Conservation (phyloP, 1,284 basidiomycete genomes). For the Erythrobasidium hasegawianum region DNA sequence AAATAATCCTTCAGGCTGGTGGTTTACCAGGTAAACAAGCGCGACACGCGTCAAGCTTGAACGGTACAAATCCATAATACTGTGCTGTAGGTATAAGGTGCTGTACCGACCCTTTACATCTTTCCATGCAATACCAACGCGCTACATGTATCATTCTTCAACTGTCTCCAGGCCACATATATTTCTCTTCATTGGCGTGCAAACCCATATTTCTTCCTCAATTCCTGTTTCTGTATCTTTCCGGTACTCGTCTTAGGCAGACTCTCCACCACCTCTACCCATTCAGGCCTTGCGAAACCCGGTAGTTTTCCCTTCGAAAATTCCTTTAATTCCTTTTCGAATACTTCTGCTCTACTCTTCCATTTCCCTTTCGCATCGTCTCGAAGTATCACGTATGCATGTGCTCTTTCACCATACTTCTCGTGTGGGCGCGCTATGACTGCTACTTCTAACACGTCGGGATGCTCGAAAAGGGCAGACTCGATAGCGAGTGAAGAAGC, state of each 20-base stretch:
- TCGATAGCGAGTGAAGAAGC: slow-evolving; percentile 60
- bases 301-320: slow-evolving; percentile 55
- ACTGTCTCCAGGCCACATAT: too few relatives aligned
- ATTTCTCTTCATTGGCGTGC: background rate
- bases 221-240: slow-evolving; percentile 72
- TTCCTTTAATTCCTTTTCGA: slow-evolving; percentile 61
- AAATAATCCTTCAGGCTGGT: too few relatives aligned
- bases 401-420: slow-evolving; percentile 82
- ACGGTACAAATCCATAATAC: too few relatives aligned
- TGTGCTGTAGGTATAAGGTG: too few relatives aligned
- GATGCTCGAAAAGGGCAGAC: slow-evolving; percentile 75
- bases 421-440: slow-evolving; percentile 67
- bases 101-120: too few relatives aligned
- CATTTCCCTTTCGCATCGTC: slow-evolving; percentile 58
- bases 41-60: too few relatives aligned
- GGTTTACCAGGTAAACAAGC: too few relatives aligned
- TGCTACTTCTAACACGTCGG: slow-evolving; percentile 73
- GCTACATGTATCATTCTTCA: too few relatives aligned
- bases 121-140: too few relatives aligned
- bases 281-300: slow-evolving; percentile 81
- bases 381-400: slow-evolving; percentile 76
- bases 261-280: slow-evolving; percentile 70
- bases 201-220: slow-evolving; percentile 55
- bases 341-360: slow-evolving; percentile 57
- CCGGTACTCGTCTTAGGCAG: slow-evolving; percentile 86